Evolutionary conservation across 1,284 basidiomycete species (phyloP), one percentile per base, ranked within the genome.

Genomic region (Apiotrichum veenhuisii): DNA sequence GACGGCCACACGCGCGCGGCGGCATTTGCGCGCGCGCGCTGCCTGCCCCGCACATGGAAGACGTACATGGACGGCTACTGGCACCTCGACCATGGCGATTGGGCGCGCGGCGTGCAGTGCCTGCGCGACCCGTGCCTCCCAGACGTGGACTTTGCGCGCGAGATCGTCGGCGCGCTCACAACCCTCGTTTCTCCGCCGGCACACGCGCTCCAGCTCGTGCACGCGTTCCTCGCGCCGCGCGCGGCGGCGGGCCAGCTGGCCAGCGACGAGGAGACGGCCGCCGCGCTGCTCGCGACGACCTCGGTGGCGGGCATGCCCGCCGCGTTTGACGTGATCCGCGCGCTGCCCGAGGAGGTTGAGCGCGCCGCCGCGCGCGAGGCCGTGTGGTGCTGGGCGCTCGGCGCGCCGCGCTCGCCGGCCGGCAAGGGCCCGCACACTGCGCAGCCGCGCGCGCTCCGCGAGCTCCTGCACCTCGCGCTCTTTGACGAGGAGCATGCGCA

Each of bases 41-140:
- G 71, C 62, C 55, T 75, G 44, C 66, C 70, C 5, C 59, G 54
- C 25, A 64, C 63, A 0, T 75, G 74, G 74, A 66, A 56, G 22
- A 61, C 62, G 42, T 70, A 71, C 52, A 72, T 74, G 48, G 64
- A 68, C 57, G 72, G 72, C 2, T 75, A 75, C 59, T 74, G 72
- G 71, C 54, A 54, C 7, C 59, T 75, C 27, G 74, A 75, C 58
- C 63, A 73, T 52, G 67, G 62, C 4, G 23, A 57, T 14, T 75
- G 66, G 64, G 66, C 68, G 44, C 64, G 66, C 23, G 65, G 65
- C 51, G 45, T 55, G 25, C 54, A 47, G 14, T 47, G 47, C 36
- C 63, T 75, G 11, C 65, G 65, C 3, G 65, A 74, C 54, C 72
- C 74, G 3, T 55, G 61, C 17, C 69, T 75, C 45, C 64, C 65